These are phyloP conservation scores for Ceratobasidium sp. DNA, from an alignment of 1,284 basidiomycete genomes.

Conservation along the genomic window DNA sequence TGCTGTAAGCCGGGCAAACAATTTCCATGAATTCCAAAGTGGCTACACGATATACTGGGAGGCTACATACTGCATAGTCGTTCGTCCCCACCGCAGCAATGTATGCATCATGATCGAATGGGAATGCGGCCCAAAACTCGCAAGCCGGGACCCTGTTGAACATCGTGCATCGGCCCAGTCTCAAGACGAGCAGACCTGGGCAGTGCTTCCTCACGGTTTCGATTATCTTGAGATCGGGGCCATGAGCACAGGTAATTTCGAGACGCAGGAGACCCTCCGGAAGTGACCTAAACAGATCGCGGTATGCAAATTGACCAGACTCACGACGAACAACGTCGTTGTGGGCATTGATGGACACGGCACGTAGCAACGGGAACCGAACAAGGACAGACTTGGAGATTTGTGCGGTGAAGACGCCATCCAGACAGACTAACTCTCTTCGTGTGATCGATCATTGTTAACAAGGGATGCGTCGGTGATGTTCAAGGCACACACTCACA, in stretches of 20 bases:
- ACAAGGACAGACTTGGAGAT: background rate
- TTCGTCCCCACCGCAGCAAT: conserved; percentile 32
- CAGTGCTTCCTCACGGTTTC: conserved; percentile 16
- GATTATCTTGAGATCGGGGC: conserved; percentile 39
- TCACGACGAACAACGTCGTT: conserved; percentile 9
- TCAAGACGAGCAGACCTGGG: conserved; percentile 15
- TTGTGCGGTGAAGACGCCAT: background rate
- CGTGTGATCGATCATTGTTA: background rate
- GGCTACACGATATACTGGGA: background rate
- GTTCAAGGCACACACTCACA: background rate
- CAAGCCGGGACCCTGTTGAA: conserved; percentile 30
- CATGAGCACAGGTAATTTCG: conserved; percentile 34
- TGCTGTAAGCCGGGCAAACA: background rate
- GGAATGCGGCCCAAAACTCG: conserved; percentile 24
- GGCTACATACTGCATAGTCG: conserved; percentile 36
- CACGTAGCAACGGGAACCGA: conserved; percentile 10
- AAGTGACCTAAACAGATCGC: conserved; percentile 22
- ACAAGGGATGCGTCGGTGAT: background rate
- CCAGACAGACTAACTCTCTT: conserved; percentile 19
- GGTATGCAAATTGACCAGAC: conserved; percentile 37
- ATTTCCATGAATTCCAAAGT: background rate
- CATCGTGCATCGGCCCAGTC: conserved; percentile 33
- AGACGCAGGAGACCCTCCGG: conserved; percentile 18
- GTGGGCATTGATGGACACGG: conserved; percentile 27
- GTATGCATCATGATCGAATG: conserved; percentile 40